These are phyloP conservation scores for barrel medic (Medicago truncatula) DNA, from an alignment of 306 rosid species.

Conservation along the genomic window DNA sequence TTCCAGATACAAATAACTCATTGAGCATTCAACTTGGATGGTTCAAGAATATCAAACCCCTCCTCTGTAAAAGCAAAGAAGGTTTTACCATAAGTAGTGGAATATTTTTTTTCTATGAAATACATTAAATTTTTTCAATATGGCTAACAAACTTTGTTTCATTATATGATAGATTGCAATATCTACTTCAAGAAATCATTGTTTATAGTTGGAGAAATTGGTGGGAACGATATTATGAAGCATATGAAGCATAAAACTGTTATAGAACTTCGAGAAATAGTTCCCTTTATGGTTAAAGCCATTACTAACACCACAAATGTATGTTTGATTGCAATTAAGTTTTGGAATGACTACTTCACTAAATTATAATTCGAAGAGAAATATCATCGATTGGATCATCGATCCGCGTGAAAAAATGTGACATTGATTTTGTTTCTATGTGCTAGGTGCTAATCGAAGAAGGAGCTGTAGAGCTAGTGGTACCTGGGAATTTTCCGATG, in stretches of 20 bases:
- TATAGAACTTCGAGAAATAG: background rate
- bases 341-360: background rate
- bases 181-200: background rate
- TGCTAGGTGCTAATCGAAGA: slow-evolving; percentile 7
- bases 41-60: background rate
- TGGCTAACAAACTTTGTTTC: background rate
- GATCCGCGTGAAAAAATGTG: background rate
- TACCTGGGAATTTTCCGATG: background rate
- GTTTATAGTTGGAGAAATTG: slow-evolving; percentile 16
- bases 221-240: background rate
- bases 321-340: background rate
- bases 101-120: background rate
- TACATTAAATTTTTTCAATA: background rate
- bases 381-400: background rate
- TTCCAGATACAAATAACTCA: background rate
- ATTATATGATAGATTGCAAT: background rate
- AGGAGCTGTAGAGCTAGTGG: background rate
- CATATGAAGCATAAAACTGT: background rate
- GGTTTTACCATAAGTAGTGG: background rate
- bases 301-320: background rate
- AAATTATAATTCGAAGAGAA: background rate
- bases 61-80: background rate
- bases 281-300: background rate
- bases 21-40: slow-evolving; percentile 20
- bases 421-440: background rate